These are phyloP conservation scores for Pyricularia sp. DNA, from an alignment of 2,329 filamentous ascomycete species.

Conservation along the genomic window DNA sequence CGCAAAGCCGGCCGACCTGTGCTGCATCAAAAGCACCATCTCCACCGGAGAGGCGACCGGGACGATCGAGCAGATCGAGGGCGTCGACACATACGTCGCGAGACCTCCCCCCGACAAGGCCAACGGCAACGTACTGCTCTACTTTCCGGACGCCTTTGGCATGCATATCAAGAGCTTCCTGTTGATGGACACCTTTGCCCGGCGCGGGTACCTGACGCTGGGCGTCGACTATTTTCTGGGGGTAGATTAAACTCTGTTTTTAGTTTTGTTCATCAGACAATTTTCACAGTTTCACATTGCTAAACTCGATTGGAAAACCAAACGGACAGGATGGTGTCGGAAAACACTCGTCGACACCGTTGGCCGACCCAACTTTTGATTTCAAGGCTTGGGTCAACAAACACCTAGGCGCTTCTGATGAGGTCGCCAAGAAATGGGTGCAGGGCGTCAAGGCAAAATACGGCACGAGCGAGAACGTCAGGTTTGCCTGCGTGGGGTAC, in stretches of 20 bases:
- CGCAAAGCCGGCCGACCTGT: slow-evolving; percentile 14
- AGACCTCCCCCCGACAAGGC: slow-evolving; percentile 10
- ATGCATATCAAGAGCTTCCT: slow-evolving; percentile 12
- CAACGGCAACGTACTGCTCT: slow-evolving; percentile 13
- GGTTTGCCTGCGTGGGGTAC: not conserved
- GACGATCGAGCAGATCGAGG: slow-evolving; percentile 11
- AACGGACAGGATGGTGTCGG: slow-evolving; percentile 20
- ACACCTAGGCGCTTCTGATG: slow-evolving; percentile 15
- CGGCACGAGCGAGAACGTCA: not conserved
- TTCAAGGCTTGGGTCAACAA: slow-evolving; percentile 35
- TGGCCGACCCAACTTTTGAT: slow-evolving; percentile 27
- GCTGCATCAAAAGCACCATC: slow-evolving; percentile 16
- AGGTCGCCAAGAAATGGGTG: not conserved
- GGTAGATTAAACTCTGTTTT: too few species aligned
- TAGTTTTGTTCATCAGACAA: too few species aligned
- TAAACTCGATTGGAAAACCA: not conserved
- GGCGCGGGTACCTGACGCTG: slow-evolving; percentile 10
- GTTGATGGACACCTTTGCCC: slow-evolving; percentile 15
- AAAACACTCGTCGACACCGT: slow-evolving; percentile 14
- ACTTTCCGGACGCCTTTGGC: slow-evolving; percentile 13
- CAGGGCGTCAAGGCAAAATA: not conserved
- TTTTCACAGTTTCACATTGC: not conserved
- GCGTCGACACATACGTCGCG: slow-evolving; percentile 17
- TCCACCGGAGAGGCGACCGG: slow-evolving; percentile 17
- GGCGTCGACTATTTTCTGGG: slow-evolving; percentile 14